phyloP scores from a whole-genome alignment of 2,329 filamentous ascomycete species.

The Gliomastix tumulicola region DNA sequence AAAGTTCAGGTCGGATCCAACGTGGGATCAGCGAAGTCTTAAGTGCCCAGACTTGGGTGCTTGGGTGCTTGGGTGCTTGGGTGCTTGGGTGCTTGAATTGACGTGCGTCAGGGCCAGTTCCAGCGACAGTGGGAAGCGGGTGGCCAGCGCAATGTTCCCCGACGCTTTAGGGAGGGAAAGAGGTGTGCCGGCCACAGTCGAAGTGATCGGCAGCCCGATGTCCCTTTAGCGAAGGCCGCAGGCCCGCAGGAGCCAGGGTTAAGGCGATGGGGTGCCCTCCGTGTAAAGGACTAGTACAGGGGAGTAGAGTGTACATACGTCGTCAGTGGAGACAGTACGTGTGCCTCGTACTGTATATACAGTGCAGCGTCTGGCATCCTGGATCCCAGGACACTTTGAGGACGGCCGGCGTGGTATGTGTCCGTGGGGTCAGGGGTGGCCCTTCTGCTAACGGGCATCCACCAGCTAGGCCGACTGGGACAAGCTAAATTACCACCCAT shows the following conservation, averaged over 20 bases:
- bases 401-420: no score
- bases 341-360: conserved; percentile 5
- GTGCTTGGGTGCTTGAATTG: no score
- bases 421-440: no score
- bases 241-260: conserved; percentile 33
- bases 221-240: conserved; percentile 40
- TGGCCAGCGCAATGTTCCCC: conserved; percentile 27
- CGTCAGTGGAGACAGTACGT: no score
- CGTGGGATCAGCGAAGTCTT: conserved; percentile 54
- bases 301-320: no score
- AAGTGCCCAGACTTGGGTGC: conserved; percentile 35
- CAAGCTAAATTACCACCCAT: no score
- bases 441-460: no score
- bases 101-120: conserved; percentile 24
- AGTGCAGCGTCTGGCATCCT: no score
- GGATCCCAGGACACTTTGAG: no score
- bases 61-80: no score
- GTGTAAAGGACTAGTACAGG: not conserved
- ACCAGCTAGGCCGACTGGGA: no score
- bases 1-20: conserved; percentile 20
- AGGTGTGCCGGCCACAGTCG: conserved; percentile 45
- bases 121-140: conserved; percentile 23
- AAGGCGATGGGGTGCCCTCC: conserved; percentile 20
- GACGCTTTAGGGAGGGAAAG: conserved; percentile 17
- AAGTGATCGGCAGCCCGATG: conserved; percentile 48